Evolutionary conservation across 2,329 filamentous ascomycete genomes (phyloP), one percentile per base, ranked within the genome.

Genomic region (Colletotrichum noveboracense): DNA sequence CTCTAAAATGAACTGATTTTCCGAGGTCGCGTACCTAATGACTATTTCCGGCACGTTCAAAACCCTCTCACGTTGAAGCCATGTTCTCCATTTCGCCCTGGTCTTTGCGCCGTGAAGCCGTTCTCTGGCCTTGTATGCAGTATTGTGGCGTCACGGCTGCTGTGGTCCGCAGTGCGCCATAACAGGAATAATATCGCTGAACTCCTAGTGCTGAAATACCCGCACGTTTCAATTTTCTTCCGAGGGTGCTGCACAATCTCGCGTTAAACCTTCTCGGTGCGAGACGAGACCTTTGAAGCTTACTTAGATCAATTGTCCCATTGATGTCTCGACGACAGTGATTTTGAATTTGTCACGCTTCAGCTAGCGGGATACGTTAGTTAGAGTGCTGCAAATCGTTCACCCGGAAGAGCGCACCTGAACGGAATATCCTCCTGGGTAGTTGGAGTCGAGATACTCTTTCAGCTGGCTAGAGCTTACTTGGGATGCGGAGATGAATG

Each of bases 301-400:
- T 48, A 48, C 43, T 21, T 13, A 48, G 6, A 48, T 13, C 43
- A 48, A 0, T 13, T 48, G 43, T 5, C n/a, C n/a, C 6, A 48
- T n/a, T 48, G 43, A 1, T 21, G 43, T n/a, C 43, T 48, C 43
- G n/a, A 48, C 18, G 0, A 62, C n/a, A 10, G 34, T 71, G 18
- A 71, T 56, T 18, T 67, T 60, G 21, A 72, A 72, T 8, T 72
- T 72, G 6, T 72, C 70, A 26, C 70, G 64, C 34, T 72, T 72
- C 18, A 72, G 34, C 70, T 72, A 21, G 9, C n/a, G 2, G 10
- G 0, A 18, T 16, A 3, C 6, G n/a, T 52, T 3, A 66, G 16
- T 5, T 0, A 32, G 18, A 0, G 18, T 48, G n/a, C 43, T 48
- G 18, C 43, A n/a, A 1, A n/a, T 26, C 3, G 24, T 28, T 13